Percentiles rank a stretch among this genome's conserved stretches.
These are phyloP conservation scores for Plantago major DNA, from an alignment of 257 asterid genomes.

Conservation along the genomic window DNA sequence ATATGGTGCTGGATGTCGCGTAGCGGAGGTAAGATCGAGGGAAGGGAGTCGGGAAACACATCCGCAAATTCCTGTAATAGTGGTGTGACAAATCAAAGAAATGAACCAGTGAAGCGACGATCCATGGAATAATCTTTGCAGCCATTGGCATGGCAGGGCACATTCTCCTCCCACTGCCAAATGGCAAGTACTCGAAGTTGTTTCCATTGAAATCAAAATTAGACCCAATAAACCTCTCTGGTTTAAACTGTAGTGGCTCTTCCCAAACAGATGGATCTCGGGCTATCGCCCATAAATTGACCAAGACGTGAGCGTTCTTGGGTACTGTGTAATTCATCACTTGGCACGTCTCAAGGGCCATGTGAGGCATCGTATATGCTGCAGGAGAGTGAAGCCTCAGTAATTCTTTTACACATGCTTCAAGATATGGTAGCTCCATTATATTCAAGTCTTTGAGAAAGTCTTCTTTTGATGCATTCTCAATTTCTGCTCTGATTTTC, in stretches of 20 bases:
- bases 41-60: too few species aligned
- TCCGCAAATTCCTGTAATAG: too few species aligned
- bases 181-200: conserved; percentile 8
- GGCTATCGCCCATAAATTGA: conserved; percentile 19
- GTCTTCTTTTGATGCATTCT: background rate
- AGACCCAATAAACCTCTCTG: conserved; percentile 18
- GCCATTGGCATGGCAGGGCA: conserved; percentile 21
- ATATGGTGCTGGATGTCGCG: too few species aligned
- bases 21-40: too few species aligned
- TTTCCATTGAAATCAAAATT: background rate
- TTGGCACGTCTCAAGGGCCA: conserved; percentile 13
- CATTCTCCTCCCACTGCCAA: conserved; percentile 19
- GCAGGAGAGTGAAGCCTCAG: conserved; percentile 17
- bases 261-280: conserved; percentile 18
- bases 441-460: background rate
- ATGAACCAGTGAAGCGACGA: conserved; percentile 20
- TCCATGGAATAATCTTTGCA: conserved; percentile 4
- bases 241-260: conserved; percentile 13
- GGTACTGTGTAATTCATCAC: conserved; percentile 22
- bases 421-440: conserved; percentile 11
- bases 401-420: conserved; percentile 18
- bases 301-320: conserved; percentile 7
- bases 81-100: conserved; percentile 5
- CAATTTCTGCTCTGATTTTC: conserved; percentile 14
- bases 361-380: conserved; percentile 16